Base-by-base conservation (phyloP, 2,329 filamentous ascomycete species). In the Ascochyta fabae region DNA sequence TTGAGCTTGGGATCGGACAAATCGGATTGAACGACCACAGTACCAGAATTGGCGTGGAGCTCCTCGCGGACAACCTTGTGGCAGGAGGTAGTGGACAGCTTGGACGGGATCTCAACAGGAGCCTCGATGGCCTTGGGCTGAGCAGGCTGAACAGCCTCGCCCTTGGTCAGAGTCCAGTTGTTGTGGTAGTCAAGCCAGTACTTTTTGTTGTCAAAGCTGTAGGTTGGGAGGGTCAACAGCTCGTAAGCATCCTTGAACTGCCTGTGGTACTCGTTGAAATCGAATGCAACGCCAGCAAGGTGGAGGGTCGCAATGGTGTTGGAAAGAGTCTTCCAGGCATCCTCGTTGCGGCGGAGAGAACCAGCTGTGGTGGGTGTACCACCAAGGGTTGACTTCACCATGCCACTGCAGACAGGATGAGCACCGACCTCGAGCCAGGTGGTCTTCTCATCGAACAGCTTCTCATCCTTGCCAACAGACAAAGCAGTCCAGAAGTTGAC, bases 351-450 rank as follows among this genome's bases (percentile, higher is more conserved):
- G 29, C 85, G 85, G 10, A 90, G 78, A 3, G 87, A 86, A 3
- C 86, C 81, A 10, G 84, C 80, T 13, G 84, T 82, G 36, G 83
- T 79, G 24, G 82, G 83, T 9, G 80, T 76, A 6, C 77, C 74
- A 24, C 83, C 83, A 49, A 89, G 81, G 4, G 83, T 85, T 15
- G 84, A 82, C 77, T 88, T 88, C 61, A 91, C 82, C 82, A 92
- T 87, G 56, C 83, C 83, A 40, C 83, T 81, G 73, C 85, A 89
- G 13, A 91, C 84, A 0, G 88, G 88, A 66, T 91, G 87, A 34
- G 89, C 88, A n/a, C 89, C 89, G 60, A 92, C 77, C 71, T 92
- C 89, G 52, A 92, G 78, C 84, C 86, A 91, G 27, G 86, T 81
- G 6, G 87, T 89, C 75, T 86, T 85, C 60, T 87, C 84, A 59